Base-by-base conservation (phyloP, 305 asterid genomes). In the Andrographis paniculata region DNA sequence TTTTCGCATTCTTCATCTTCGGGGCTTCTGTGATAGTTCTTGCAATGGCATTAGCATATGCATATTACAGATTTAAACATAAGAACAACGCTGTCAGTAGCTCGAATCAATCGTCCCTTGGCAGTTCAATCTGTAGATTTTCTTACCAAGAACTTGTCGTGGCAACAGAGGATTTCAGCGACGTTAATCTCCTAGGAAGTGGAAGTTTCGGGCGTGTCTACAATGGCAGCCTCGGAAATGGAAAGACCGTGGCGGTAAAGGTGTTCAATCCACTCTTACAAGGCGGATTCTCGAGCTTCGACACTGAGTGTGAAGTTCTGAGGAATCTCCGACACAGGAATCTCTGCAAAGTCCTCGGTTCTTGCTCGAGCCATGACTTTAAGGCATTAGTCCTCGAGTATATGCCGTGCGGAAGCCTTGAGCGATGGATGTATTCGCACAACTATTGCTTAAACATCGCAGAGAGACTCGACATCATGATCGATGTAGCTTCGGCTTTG, bases 341-440 rank as follows among this genome's bases (percentile, higher is more conserved):
- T 48, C 52, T 72, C 20, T 71, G 63, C 37, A 64, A 55, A 47
- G 48, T 72, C 12, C 62, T 72, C 55, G 53, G 69, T 14, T 45
- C 61, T 22, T 72, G 79, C 66, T 57, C 67, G 20, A 72, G 56
- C 58, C 0, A 53, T 42, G 69, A 67, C 16, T 68, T 73, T 21
- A 69, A 28, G 24, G 73, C 69, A 3, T 55, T 68, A 57, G 62
- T 62, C 12, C 56, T 73, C 9, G 61, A 68, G 55, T 73, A 18
- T 30, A 65, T 73, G 70, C 70, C 73, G 20, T 65, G 58, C 52
- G 79, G 75, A 38, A 72, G 61, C 70, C 52, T 72, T 13, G 65
- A 72, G 6, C 42, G 42, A 5, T 52, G 61, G 70, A 28, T 73
- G 41, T 37, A 72, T 55, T 72, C 69, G 3, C 41, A 43, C 24